phyloP scores from a whole-genome alignment of 1,284 basidiomycete genomes.

The Phellinidium pouzarii region DNA sequence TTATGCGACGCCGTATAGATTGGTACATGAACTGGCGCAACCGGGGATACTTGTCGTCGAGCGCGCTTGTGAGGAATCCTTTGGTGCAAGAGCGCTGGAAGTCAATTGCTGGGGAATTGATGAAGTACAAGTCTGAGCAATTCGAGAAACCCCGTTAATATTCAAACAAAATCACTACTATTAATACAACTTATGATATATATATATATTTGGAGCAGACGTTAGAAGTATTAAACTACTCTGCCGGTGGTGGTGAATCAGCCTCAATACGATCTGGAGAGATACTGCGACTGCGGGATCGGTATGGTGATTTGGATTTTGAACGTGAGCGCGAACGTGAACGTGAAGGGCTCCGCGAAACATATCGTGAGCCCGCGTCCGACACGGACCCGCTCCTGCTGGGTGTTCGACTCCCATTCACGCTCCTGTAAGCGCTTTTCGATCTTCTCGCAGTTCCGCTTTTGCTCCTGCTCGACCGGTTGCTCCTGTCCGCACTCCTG shows the following conservation, averaged over 20 bases:
- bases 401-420: constrained; percentile 24
- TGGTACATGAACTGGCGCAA: constrained; percentile 75
- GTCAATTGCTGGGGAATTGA: constrained; percentile 52
- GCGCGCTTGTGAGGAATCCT: constrained; percentile 51
- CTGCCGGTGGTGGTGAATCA: constrained; percentile 13
- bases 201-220: not conserved
- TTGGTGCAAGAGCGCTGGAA: constrained; percentile 65
- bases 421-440: too few species aligned
- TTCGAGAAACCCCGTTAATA: constrained; percentile 12
- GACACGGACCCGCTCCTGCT: constrained; percentile 34
- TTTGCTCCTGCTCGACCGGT: constrained; percentile 19
- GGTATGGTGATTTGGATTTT: constrained; percentile 28
- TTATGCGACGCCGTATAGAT: constrained; percentile 33
- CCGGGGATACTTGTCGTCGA: constrained; percentile 63
- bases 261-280: constrained; percentile 50
- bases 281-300: constrained; percentile 52
- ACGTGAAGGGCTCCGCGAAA: constrained; percentile 56
- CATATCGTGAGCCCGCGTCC: constrained; percentile 45
- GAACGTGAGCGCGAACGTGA: constrained; percentile 38
- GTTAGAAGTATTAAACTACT: not conserved
- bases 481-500: constrained; percentile 19
- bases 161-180: not conserved
- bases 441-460: constrained; percentile 25
- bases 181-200: not conserved
- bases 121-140: constrained; percentile 49